Evolutionary conservation across 495 filamentous ascomycete genomes (phyloP).

Genomic region (Lophium mytilinum): DNA sequence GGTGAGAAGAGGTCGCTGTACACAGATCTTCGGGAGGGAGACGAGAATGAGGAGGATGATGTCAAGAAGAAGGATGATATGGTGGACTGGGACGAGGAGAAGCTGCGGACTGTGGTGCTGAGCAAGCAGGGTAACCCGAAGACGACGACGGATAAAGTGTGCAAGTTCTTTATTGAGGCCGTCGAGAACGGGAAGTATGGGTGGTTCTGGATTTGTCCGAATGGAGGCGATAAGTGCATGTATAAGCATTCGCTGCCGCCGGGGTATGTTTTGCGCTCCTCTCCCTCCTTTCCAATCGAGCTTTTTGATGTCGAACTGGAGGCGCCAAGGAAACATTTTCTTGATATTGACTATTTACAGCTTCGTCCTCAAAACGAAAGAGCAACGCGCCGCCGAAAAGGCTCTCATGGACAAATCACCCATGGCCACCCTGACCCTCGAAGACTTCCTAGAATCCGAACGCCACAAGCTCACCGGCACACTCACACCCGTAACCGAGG

Average conservation of each 20-base stretch:
- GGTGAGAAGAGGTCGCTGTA: conserved; percentile 87
- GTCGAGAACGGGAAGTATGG: conserved; percentile 98
- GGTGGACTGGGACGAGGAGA: conserved; percentile 95
- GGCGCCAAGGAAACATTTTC: background rate
- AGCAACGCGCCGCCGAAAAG: conserved; percentile 93
- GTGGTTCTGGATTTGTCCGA: conserved; percentile 98
- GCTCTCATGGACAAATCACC: conserved; percentile 96
- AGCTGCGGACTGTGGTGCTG: conserved; percentile 78
- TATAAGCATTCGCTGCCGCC: conserved; percentile 93
- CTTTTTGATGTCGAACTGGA: background rate
- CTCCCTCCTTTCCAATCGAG: background rate
- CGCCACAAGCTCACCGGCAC: conserved; percentile 85
- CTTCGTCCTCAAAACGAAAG: conserved; percentile 95
- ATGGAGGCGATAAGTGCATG: conserved; percentile 96
- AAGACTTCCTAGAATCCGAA: conserved; percentile 95
- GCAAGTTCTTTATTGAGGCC: conserved; percentile 97
- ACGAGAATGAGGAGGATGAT: conserved; percentile 45
- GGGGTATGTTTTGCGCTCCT: conserved; percentile 47
- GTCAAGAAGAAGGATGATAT: conserved; percentile 85
- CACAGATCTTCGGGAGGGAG: conserved; percentile 66
- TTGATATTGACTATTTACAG: conserved; percentile 34
- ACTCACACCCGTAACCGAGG: conserved; percentile 85
- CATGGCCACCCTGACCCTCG: conserved; percentile 85
- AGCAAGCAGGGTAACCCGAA: conserved; percentile 96
- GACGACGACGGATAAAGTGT: conserved; percentile 96